Percentiles rank a stretch among this genome's conserved stretches.
Evolutionary conservation across 208 protist species (phyloP).

Genomic region (Naegleria gruberi): DNA sequence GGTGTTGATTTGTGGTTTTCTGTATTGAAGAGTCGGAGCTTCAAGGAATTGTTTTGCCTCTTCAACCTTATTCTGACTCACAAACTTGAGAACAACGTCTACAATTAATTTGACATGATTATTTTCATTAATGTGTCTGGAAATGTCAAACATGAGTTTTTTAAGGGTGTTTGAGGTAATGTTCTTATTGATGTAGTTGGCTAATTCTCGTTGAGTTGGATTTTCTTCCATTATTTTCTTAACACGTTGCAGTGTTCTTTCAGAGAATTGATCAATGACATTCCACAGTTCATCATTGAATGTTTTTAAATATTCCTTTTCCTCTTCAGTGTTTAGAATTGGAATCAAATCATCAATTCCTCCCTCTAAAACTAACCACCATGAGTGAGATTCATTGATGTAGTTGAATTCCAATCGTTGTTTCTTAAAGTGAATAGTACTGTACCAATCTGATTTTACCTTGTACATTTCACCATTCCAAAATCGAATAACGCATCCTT

Average conservation of each 20-base stretch:
- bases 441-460: conserved; percentile 22
- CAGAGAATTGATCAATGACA: neutral
- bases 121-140: neutral
- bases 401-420: neutral
- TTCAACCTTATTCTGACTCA: neutral
- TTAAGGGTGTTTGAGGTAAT: neutral
- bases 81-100: neutral
- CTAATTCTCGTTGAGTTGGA: neutral
- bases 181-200: neutral
- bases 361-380: neutral
- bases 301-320: neutral
- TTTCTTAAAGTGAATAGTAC: neutral
- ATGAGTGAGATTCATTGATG: neutral
- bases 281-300: neutral
- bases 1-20: too few relatives aligned
- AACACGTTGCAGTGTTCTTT: neutral
- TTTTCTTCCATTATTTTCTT: neutral
- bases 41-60: neutral
- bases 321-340: neutral
- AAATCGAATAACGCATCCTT: conserved; percentile 16
- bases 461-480: conserved; percentile 12
- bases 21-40: neutral
- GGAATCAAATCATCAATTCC: neutral
- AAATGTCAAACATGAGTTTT: neutral
- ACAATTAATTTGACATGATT: neutral